Percentiles rank a stretch among this genome's conserved stretches.
phyloP scores from a whole-genome alignment of 75 land plant genomes.

The Picea sitchensis region DNA sequence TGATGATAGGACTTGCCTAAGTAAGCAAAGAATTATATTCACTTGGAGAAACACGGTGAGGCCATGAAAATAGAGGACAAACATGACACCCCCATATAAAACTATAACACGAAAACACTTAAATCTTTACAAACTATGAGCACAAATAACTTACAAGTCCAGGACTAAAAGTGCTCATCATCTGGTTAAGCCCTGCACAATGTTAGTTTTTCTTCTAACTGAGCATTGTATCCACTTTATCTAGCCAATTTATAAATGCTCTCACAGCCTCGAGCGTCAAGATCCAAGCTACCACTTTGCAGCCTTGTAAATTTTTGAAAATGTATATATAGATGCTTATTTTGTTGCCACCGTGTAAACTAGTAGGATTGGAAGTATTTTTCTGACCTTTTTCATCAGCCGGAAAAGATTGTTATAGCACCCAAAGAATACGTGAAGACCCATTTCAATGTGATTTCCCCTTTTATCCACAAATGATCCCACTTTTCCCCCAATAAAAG shows the following conservation, averaged over 20 bases:
- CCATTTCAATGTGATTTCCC: slow-evolving; percentile 98
- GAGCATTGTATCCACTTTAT: neutral
- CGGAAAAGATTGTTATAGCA: slow-evolving; percentile 97
- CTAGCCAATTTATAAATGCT: neutral
- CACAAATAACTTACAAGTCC: too few species aligned
- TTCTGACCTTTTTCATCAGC: slow-evolving; percentile 85
- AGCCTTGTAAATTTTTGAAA: neutral
- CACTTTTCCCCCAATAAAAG: slow-evolving; percentile 95
- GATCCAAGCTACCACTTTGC: neutral
- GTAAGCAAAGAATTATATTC: too few species aligned
- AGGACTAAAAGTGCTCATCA: too few species aligned
- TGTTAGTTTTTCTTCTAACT: neutral
- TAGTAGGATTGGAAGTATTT: neutral
- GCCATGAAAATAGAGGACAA: too few species aligned
- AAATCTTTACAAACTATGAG: too few species aligned
- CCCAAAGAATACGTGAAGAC: slow-evolving; percentile 96
- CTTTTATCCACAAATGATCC: slow-evolving; percentile 84
- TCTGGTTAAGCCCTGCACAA: too few species aligned
- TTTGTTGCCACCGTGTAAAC: neutral
- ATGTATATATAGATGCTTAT: neutral
- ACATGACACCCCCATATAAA: too few species aligned
- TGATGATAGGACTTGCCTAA: too few species aligned
- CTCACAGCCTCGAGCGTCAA: neutral
- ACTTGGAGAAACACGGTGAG: too few species aligned
- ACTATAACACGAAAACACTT: too few species aligned